Base-by-base conservation (phyloP, 1,284 basidiomycete species). In the Hypsizygus ulmarius region DNA sequence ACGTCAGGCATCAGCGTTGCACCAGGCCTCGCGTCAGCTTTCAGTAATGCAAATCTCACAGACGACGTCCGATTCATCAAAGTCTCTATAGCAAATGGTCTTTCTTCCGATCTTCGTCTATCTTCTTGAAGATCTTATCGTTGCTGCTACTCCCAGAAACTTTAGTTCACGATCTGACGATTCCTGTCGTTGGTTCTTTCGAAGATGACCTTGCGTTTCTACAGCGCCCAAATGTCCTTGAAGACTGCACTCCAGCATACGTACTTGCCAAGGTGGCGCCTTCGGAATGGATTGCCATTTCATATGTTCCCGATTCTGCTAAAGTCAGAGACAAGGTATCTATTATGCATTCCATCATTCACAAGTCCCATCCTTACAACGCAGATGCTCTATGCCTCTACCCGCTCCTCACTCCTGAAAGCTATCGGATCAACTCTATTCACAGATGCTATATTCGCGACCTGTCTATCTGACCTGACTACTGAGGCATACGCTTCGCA, bases 321-420 rank as follows among this genome's bases (percentile, higher is more conserved):
- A 82, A 77, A 66, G 77, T 90, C 47, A 74, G 85, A 63, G 82
- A 89, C 66, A 91, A 91, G 79, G 89, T 83, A 57, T 63, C 49
- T 16, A 42, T 38, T 15, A 27, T 33, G 14, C 19, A n/a, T 11
- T 35, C 30, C 28, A 11, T 27, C 19, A 34, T 34, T 32, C 43
- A 16, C 37, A 46, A 27, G 30, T 47, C 38, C 41, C 39, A 42
- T 40, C 16, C 33, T 36, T n/a, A 25, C 32, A 30, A 18, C n/a
- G 30, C 52, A 96, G 88, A 96, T 95, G 93, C 73, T 96, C 21
- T 94, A 95, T 65, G 93, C 93, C n/a, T 87, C 91, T 1, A 85
- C 87, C 0, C 81, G 91, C 43, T 74, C 77, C 19, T 79, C 85
- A 5, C 74, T 95, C 15, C 75, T 85, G 39, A 91, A 84, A 65